Percentiles rank a stretch among this genome's conserved stretches.
phyloP scores from a whole-genome alignment of 805 yeast genomes.

The Starmerella stigmatis region DNA sequence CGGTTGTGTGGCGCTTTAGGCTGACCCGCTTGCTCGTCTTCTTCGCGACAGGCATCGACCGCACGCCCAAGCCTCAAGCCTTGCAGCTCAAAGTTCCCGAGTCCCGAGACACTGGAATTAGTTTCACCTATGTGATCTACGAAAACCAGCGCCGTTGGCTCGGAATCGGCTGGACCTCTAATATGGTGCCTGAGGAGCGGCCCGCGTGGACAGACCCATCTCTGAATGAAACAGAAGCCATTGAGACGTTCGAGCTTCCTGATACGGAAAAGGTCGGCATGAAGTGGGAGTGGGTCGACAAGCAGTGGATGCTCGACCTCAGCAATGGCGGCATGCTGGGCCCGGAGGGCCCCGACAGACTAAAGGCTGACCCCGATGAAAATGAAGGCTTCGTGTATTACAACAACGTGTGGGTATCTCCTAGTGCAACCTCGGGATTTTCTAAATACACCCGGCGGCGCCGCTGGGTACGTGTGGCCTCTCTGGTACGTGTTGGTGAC shows the following conservation, averaged over 20 bases:
- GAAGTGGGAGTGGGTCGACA: conserved; percentile 92
- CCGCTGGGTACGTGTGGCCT: conserved; percentile 94
- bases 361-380: conserved; percentile 46
- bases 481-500: conserved; percentile 38
- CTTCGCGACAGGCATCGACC: conserved; percentile 65
- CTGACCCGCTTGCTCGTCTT: conserved; percentile 60
- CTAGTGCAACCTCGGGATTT: conserved; percentile 76
- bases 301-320: conserved; percentile 80
- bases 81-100: conserved; percentile 38
- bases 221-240: conserved; percentile 69
- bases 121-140: conserved; percentile 78
- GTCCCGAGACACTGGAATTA: conserved; percentile 3
- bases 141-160: conserved; percentile 97
- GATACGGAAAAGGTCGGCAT: conserved; percentile 57
- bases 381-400: conserved; percentile 83
- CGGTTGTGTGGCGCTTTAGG: conserved; percentile 74
- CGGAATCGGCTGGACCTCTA: conserved; percentile 96
- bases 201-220: conserved; percentile 97
- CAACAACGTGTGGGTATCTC: conserved; percentile 91
- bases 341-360: neutral
- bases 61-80: conserved; percentile 2
- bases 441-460: conserved; percentile 88
- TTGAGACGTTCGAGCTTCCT: conserved; percentile 72
- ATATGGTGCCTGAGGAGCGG: conserved; percentile 81
- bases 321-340: conserved; percentile 60